These are phyloP conservation scores for Colletotrichum scovillei DNA, from an alignment of 2,329 filamentous ascomycete genomes.

Conservation along the genomic window DNA sequence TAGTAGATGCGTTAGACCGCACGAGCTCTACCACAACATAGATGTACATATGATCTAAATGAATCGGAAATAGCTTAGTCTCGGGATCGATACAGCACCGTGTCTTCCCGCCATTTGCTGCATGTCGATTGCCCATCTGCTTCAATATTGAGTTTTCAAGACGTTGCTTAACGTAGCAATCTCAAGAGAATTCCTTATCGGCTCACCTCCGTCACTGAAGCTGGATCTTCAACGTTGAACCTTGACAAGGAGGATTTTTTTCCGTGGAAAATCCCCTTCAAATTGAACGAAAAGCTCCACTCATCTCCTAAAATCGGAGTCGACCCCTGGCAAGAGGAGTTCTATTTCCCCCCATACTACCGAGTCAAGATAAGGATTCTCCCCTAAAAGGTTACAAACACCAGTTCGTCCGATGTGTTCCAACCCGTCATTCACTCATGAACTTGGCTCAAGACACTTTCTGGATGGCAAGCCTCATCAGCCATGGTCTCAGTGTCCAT, in stretches of 20 bases:
- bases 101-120: too few relatives aligned
- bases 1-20: background rate
- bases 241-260: background rate
- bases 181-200: background rate
- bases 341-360: background rate
- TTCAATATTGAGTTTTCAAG: background rate
- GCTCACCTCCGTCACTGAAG: background rate
- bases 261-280: background rate
- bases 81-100: background rate
- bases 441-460: background rate
- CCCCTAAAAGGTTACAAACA: background rate
- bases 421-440: background rate
- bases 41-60: background rate
- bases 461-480: background rate
- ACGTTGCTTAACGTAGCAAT: background rate
- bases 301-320: background rate
- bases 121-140: background rate
- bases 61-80: background rate
- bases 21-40: too few relatives aligned
- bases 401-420: background rate
- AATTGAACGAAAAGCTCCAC: background rate
- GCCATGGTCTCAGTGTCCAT: conserved; percentile 5
- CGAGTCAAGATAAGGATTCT: background rate
- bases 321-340: background rate
- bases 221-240: background rate